These are phyloP conservation scores for Metschnikowia lochheadii DNA, from an alignment of 805 yeast genomes.

Conservation along the genomic window DNA sequence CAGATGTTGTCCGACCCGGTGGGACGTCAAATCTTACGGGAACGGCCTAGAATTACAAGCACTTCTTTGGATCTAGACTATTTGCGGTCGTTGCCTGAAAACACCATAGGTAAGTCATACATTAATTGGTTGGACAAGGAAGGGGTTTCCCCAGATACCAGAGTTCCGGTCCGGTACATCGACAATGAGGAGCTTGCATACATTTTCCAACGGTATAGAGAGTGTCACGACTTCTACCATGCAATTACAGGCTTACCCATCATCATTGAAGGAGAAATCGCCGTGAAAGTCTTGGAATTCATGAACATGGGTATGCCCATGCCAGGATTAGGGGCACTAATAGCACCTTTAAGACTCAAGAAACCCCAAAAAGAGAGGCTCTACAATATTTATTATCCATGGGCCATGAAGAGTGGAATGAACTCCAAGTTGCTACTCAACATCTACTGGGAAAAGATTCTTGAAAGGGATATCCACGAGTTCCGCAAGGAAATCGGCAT, in stretches of 20 bases:
- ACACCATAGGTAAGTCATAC: slow-evolving; percentile 77
- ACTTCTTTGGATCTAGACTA: slow-evolving; percentile 60
- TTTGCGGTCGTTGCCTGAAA: slow-evolving; percentile 56
- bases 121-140: slow-evolving; percentile 78
- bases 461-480: slow-evolving; percentile 69
- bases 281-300: slow-evolving; percentile 87
- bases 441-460: slow-evolving; percentile 85
- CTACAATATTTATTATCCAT: slow-evolving; percentile 71
- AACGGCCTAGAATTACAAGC: slow-evolving; percentile 79
- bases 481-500: slow-evolving; percentile 70
- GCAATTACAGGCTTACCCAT: slow-evolving; percentile 88
- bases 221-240: slow-evolving; percentile 96
- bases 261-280: slow-evolving; percentile 92
- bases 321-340: slow-evolving; percentile 89
- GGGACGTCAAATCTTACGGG: slow-evolving; percentile 75
- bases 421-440: slow-evolving; percentile 73
- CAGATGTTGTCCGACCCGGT: slow-evolving; percentile 71
- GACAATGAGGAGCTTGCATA: slow-evolving; percentile 89
- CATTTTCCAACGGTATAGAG: slow-evolving; percentile 90
- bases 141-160: slow-evolving; percentile 89
- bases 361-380: slow-evolving; percentile 60
- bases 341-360: slow-evolving; percentile 78
- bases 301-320: slow-evolving; percentile 91
- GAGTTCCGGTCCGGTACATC: slow-evolving; percentile 82
- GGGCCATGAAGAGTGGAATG: slow-evolving; percentile 77